Evolutionary conservation across 2,329 filamentous ascomycete genomes (phyloP).

Genomic region (Calonectria naviculata): DNA sequence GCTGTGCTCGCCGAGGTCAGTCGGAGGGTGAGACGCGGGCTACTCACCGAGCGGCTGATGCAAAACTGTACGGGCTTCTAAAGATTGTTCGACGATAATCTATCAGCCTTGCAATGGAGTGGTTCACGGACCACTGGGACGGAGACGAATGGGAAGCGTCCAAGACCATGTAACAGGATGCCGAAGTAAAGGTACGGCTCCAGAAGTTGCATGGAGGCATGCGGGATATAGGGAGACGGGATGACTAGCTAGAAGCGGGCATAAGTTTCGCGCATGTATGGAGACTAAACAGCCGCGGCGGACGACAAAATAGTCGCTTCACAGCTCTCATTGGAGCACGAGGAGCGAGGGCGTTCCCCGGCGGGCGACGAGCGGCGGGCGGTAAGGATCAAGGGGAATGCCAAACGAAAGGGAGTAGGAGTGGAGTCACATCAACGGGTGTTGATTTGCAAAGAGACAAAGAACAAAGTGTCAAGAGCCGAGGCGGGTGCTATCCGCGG

Average conservation of each 20-base stretch:
- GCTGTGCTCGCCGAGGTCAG: not conserved
- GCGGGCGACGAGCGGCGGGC: constrained; percentile 18
- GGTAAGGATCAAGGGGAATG: not conserved
- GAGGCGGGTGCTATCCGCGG: constrained; percentile 11
- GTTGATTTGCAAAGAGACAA: constrained; percentile 2
- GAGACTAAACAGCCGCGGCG: constrained; percentile 28
- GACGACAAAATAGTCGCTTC: constrained; percentile 17
- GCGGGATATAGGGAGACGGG: not conserved
- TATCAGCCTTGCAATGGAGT: constrained; percentile 38
- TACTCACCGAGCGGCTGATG: constrained; percentile 7
- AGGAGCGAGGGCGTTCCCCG: constrained; percentile 7
- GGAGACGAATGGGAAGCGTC: constrained; percentile 28
- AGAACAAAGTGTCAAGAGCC: not conserved
- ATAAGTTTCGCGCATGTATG: constrained; percentile 32
- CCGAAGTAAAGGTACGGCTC: constrained; percentile 16
- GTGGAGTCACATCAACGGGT: not conserved
- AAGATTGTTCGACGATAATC: constrained; percentile 23
- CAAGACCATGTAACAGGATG: constrained; percentile 16
- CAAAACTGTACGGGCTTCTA: not conserved
- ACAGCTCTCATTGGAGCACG: constrained; percentile 11
- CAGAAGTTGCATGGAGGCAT: not conserved
- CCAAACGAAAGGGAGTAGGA: not conserved
- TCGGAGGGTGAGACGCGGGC: constrained; percentile 17
- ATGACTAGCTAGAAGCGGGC: constrained; percentile 34
- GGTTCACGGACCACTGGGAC: constrained; percentile 28